Percentiles rank a stretch among this genome's conserved stretches.
Conservation (phyloP, 2,329 filamentous ascomycete species). For the Beauveria medogensis region DNA sequence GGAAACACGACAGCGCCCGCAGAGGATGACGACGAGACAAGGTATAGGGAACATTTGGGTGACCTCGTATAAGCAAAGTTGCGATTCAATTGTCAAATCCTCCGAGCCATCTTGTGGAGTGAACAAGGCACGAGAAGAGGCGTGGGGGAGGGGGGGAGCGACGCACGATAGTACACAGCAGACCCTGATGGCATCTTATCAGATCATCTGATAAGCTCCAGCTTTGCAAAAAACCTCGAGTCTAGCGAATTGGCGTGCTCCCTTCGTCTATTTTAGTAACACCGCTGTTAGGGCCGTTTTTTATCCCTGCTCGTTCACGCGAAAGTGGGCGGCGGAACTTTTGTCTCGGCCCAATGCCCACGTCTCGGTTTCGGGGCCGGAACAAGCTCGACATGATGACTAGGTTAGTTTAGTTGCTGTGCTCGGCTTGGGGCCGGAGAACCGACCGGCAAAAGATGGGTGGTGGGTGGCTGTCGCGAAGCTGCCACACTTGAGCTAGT, state of each 20-base stretch:
- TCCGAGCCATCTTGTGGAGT: too few species aligned
- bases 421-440: too few species aligned
- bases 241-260: background rate
- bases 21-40: background rate
- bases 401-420: too few species aligned
- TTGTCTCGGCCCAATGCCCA: background rate
- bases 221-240: background rate
- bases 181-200: slow-evolving; percentile 7
- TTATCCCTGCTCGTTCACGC: background rate
- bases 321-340: background rate
- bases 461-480: too few species aligned
- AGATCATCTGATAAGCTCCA: slow-evolving; percentile 12
- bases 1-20: background rate
- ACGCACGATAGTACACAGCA: background rate
- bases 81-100: background rate
- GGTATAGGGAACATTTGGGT: background rate
- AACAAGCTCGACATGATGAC: background rate
- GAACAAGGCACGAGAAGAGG: background rate
- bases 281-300: background rate
- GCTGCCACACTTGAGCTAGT: too few species aligned
- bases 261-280: background rate
- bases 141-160: background rate
- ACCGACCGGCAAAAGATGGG: too few species aligned
- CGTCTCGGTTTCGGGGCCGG: background rate
- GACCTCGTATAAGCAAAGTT: background rate